Percentiles rank a stretch among this genome's conserved stretches.
phyloP scores from a whole-genome alignment of 257 asterid species.

The Solanum microdontum region DNA sequence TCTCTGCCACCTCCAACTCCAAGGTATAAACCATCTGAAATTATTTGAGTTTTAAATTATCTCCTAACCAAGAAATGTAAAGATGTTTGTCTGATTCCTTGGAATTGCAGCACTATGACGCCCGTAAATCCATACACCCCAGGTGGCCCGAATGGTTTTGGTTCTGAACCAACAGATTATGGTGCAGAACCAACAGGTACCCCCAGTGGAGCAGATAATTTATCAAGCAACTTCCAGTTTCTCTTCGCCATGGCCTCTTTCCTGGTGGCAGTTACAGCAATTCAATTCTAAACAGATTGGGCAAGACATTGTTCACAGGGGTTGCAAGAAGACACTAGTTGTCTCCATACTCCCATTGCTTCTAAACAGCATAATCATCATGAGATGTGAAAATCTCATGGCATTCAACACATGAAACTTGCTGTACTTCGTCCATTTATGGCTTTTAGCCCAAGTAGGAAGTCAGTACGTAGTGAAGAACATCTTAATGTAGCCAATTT shows the following conservation, averaged over 20 bases:
- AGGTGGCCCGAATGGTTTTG: constrained; percentile 47
- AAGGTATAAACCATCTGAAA: not conserved
- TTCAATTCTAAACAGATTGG: constrained; percentile 28
- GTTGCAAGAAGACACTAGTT: constrained; percentile 26
- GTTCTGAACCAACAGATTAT: constrained; percentile 32
- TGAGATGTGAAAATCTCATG: constrained; percentile 25
- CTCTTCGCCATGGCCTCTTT: constrained; percentile 24
- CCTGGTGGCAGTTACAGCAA: constrained; percentile 28
- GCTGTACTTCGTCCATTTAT: constrained; percentile 11
- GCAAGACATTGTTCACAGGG: constrained; percentile 18
- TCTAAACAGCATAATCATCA: constrained; percentile 26
- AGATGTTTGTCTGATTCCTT: not conserved
- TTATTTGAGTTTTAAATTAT: not conserved
- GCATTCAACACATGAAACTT: constrained; percentile 28
- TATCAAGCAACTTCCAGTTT: constrained; percentile 26
- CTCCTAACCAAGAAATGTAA: not conserved
- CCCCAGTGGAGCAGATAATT: constrained; percentile 47
- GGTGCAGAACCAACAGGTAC: constrained; percentile 64
- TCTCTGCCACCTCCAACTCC: constrained; percentile 25
- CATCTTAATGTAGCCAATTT: constrained; percentile 23
- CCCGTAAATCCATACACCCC: constrained; percentile 54
- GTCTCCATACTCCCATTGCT: constrained; percentile 25
- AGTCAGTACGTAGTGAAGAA: constrained; percentile 29
- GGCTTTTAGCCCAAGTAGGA: constrained; percentile 45
- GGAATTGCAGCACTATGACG: constrained; percentile 50